Base-by-base conservation (phyloP, 352 stramenopile species). In the Globisporangium spiculum region DNA sequence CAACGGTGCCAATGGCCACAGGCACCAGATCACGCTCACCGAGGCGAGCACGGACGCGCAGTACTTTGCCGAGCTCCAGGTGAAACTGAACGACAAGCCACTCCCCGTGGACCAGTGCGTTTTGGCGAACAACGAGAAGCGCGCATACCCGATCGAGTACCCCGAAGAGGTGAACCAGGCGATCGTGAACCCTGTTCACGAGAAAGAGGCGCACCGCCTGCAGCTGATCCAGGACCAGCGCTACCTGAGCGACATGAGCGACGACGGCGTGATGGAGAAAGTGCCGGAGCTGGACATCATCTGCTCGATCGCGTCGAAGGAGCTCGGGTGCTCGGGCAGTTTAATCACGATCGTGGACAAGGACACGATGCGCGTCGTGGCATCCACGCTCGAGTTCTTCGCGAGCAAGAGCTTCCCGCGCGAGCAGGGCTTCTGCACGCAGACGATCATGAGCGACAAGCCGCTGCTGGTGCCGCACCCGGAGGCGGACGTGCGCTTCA, bases 401-500 rank as follows among this genome's bases (percentile, higher is more conserved):
- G 62, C 74, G 63, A 60, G 63, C 52, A 30, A 66, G n/a, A 63
- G 46, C 26, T 67, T 78, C 6, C 73, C 81, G 26, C 81, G 85
- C 32, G 72, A 86, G 14, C 69, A 91, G 30, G 69, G 77, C 7
- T 79, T 91, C 30, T 93, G 85, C 62, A 62, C 72, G 24, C 83
- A 93, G 67, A 78, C 74, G 7, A 63, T 92, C 38, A 89, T 90
- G 80, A 76, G 65, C 44, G 66, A 77, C 57, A 75, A 80, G 44
- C 84, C 82, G 24, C 63, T 92, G 5, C 70, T 92, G 20, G 66
- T 91, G 24, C 75, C 76, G 1, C 72, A 88, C 30, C 77, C 79
- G 2, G 79, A 88, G 57, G 80, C 84, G 3, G 82, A 92, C 46
- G 69, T 91, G 20, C 84, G 84, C 26, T 91, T 91, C 59, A 10